A percentile compares a stretch with the other conserved stretches of the same genome.
These are phyloP conservation scores for Leccinum subtestaceum DNA, from an alignment of 768 basidiomycete species.

Conservation along the genomic window DNA sequence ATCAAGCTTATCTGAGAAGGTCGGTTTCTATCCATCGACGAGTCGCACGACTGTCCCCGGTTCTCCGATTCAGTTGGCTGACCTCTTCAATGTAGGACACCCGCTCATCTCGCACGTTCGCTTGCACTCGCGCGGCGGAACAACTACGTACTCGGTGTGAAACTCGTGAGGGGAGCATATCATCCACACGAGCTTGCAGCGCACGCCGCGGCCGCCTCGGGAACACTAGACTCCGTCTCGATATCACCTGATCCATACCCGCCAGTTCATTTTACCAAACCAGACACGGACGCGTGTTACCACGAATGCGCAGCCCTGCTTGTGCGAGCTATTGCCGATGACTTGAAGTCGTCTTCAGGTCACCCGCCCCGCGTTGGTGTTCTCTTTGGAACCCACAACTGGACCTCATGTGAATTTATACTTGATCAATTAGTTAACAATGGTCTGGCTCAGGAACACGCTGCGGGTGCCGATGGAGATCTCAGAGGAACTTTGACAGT, in stretches of 20 bases:
- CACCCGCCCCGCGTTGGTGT: conserved; percentile 48
- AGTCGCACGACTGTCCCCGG: too few species aligned
- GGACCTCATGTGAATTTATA: conserved; percentile 60
- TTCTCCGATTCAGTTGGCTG: not conserved
- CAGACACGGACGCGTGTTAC: conserved; percentile 73
- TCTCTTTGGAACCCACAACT: conserved; percentile 88
- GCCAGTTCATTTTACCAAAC: conserved; percentile 69
- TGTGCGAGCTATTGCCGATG: conserved; percentile 52
- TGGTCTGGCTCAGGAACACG: conserved; percentile 42
- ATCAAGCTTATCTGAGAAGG: conserved; percentile 86
- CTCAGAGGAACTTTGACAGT: conserved; percentile 40
- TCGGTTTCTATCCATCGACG: conserved; percentile 24
- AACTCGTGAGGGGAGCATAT: conserved; percentile 93
- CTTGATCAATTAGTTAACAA: conserved; percentile 54
- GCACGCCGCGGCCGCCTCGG: conserved; percentile 27
- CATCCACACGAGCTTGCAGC: conserved; percentile 71
- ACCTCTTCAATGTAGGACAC: conserved; percentile 45
- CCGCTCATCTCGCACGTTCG: conserved; percentile 61
- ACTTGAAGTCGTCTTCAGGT: conserved; percentile 34
- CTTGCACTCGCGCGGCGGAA: conserved; percentile 62
- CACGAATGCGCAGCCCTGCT: conserved; percentile 58
- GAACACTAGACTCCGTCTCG: conserved; percentile 27
- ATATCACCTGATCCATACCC: conserved; percentile 57
- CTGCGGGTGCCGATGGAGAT: conserved; percentile 9
- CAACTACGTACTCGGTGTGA: conserved; percentile 79